Percentiles rank a stretch among this genome's conserved stretches.
Conservation (phyloP, 108 stramenopile genomes). For the Cyclotella choctawhatcheeana region DNA sequence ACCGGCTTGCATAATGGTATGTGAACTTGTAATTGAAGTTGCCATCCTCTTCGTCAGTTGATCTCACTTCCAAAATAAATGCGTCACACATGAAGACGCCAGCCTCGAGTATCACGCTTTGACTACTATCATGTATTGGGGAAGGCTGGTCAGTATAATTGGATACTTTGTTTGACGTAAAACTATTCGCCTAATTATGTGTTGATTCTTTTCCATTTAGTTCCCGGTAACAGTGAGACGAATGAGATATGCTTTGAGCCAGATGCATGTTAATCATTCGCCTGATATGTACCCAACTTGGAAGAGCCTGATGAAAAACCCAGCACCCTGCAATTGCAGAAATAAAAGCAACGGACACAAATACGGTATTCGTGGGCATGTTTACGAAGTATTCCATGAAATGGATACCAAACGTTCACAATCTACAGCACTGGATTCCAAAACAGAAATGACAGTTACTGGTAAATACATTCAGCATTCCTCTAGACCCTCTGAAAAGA, state of each 20-base stretch:
- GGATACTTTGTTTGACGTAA: background rate
- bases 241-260: constrained; percentile 74
- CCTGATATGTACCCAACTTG: constrained; percentile 43
- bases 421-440: constrained; percentile 20
- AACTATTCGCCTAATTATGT: background rate
- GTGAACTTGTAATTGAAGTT: too few relatives aligned
- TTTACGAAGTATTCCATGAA: constrained; percentile 46
- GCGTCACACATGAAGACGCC: too few relatives aligned
- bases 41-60: too few relatives aligned
- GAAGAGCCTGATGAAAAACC: constrained; percentile 31
- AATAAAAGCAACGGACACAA: constrained; percentile 33
- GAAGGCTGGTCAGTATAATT: constrained; percentile 46
- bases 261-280: constrained; percentile 64
- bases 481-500: constrained; percentile 48
- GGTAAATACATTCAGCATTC: constrained; percentile 64
- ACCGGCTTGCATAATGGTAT: constrained; percentile 75
- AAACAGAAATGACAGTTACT: constrained; percentile 49
- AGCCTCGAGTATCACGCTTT: constrained; percentile 79
- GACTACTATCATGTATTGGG: constrained; percentile 74
- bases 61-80: too few relatives aligned
- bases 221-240: constrained; percentile 65
- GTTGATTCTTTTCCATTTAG: background rate
- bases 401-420: constrained; percentile 40
- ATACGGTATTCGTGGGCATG: constrained; percentile 45
- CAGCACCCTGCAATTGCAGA: background rate